Conservation (phyloP, 2,329 filamentous ascomycete species). For the Nemania sp. region DNA sequence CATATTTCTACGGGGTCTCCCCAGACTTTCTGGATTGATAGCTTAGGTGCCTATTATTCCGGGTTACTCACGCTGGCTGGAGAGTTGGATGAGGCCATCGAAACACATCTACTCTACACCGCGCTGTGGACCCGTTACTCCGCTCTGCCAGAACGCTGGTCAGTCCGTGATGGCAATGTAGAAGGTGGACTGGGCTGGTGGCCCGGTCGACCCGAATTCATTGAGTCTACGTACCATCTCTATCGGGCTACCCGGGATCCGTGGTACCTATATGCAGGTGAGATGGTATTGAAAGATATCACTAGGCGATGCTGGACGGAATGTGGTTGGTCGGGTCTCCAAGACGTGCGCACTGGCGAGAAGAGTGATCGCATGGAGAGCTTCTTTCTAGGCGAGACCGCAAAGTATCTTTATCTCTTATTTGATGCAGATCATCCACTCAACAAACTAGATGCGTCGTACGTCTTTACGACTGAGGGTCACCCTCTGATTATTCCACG, state of each 20-base stretch:
- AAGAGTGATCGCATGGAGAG: slow-evolving; percentile 97
- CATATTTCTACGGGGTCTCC: slow-evolving; percentile 90
- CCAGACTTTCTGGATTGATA: slow-evolving; percentile 95
- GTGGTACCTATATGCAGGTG: slow-evolving; percentile 95
- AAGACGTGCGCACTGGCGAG: slow-evolving; percentile 85
- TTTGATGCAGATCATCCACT: slow-evolving; percentile 89
- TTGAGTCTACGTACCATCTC: slow-evolving; percentile 96
- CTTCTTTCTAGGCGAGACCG: slow-evolving; percentile 96
- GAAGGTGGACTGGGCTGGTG: slow-evolving; percentile 93
- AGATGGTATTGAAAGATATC: slow-evolving; percentile 94
- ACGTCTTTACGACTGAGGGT: slow-evolving; percentile 95
- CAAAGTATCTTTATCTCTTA: slow-evolving; percentile 93
- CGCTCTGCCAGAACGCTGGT: slow-evolving; percentile 96
- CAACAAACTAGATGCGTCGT: slow-evolving; percentile 86
- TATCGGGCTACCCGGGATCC: slow-evolving; percentile 93
- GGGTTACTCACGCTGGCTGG: slow-evolving; percentile 88
- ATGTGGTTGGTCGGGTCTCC: slow-evolving; percentile 93
- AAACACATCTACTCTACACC: slow-evolving; percentile 89
- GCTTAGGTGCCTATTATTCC: slow-evolving; percentile 93
- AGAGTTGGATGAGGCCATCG: slow-evolving; percentile 89
- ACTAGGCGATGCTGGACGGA: slow-evolving; percentile 87
- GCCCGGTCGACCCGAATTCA: slow-evolving; percentile 94
- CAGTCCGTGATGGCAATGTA: slow-evolving; percentile 82
- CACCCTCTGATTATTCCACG: slow-evolving; percentile 89
- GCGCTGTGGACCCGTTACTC: slow-evolving; percentile 95